Conservation (phyloP, 192 early-diverging fungal genomes). For the Podila epicladia region DNA sequence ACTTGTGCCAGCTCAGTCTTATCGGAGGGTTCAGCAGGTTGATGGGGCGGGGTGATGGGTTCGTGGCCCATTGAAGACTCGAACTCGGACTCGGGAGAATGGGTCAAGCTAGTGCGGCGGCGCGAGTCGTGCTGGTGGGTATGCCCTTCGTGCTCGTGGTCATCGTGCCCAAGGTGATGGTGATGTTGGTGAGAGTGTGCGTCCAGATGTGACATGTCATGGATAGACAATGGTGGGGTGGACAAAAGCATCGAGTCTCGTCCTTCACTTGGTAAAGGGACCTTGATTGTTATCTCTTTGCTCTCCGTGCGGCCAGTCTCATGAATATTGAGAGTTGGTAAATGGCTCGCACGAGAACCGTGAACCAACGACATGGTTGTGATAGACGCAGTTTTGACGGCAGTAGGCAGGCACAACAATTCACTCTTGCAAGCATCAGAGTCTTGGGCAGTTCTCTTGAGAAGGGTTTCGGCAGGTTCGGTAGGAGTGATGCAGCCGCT, state of each 20-base stretch:
- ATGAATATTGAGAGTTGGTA: slow-evolving; percentile 10
- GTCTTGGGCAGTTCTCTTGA: not conserved
- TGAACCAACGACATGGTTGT: not conserved
- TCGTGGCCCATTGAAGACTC: slow-evolving; percentile 28
- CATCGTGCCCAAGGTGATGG: not conserved
- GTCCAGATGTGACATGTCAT: slow-evolving; percentile 15
- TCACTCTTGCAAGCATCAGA: not conserved
- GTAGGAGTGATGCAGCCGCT: slow-evolving; percentile 2
- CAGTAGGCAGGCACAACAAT: not conserved
- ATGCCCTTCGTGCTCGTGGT: not conserved
- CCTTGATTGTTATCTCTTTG: slow-evolving; percentile 41
- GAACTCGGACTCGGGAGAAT: not conserved
- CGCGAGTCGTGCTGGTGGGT: not conserved
- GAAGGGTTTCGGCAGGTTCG: not conserved
- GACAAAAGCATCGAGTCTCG: slow-evolving; percentile 17
- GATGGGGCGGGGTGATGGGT: slow-evolving; percentile 45
- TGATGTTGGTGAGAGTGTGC: slow-evolving; percentile 17
- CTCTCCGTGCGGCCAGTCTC: not conserved
- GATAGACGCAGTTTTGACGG: not conserved
- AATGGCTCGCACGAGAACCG: slow-evolving; percentile 3
- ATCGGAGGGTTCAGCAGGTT: slow-evolving; percentile 11
- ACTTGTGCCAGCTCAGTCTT: not conserved
- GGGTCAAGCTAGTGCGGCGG: not conserved
- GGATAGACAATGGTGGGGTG: slow-evolving; percentile 41
- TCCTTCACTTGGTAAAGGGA: slow-evolving; percentile 5